These are phyloP conservation scores for Apiotrichum siamense DNA, from an alignment of 1,284 basidiomycete genomes.

Conservation along the genomic window DNA sequence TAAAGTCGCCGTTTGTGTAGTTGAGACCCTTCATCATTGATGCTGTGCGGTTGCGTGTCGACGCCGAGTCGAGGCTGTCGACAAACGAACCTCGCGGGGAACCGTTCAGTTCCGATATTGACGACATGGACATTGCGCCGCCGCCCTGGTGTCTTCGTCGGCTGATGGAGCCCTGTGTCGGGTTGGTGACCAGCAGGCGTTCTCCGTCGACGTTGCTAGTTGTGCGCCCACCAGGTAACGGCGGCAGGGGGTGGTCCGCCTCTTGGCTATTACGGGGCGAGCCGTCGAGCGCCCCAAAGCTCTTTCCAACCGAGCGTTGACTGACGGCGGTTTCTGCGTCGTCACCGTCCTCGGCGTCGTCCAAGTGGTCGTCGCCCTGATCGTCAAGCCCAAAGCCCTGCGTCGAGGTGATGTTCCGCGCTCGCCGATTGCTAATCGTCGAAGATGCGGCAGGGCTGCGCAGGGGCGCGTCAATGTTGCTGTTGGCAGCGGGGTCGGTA, in stretches of 20 bases:
- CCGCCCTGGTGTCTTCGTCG: slow-evolving; percentile 26
- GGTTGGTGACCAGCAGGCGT: slow-evolving; percentile 25
- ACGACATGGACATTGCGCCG: slow-evolving; percentile 9
- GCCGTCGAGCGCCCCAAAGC: neutral
- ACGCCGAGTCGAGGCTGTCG: slow-evolving; percentile 1
- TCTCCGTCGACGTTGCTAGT: neutral
- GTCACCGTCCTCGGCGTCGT: slow-evolving; percentile 18
- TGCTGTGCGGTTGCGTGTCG: slow-evolving; percentile 5
- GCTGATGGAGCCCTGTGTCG: slow-evolving; percentile 36
- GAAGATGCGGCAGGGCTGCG: slow-evolving; percentile 7
- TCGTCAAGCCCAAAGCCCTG: slow-evolving; percentile 29
- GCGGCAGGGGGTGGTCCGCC: slow-evolving; percentile 21
- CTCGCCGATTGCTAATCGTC: slow-evolving; percentile 1
- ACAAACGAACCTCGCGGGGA: slow-evolving; percentile 4
- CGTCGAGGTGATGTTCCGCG: slow-evolving; percentile 5
- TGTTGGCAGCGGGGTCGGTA: slow-evolving; percentile 1
- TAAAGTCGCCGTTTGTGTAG: slow-evolving; percentile 3
- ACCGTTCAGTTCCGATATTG: slow-evolving; percentile 13
- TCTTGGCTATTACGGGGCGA: slow-evolving; percentile 5
- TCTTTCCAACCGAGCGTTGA: neutral
- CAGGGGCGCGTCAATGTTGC: slow-evolving; percentile 11
- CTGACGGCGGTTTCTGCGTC: neutral
- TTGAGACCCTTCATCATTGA: neutral
- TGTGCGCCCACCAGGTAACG: slow-evolving; percentile 13
- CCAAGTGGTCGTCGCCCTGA: slow-evolving; percentile 24